phyloP scores from a whole-genome alignment of 2,329 filamentous ascomycete species.

The Claviceps maximensis region DNA sequence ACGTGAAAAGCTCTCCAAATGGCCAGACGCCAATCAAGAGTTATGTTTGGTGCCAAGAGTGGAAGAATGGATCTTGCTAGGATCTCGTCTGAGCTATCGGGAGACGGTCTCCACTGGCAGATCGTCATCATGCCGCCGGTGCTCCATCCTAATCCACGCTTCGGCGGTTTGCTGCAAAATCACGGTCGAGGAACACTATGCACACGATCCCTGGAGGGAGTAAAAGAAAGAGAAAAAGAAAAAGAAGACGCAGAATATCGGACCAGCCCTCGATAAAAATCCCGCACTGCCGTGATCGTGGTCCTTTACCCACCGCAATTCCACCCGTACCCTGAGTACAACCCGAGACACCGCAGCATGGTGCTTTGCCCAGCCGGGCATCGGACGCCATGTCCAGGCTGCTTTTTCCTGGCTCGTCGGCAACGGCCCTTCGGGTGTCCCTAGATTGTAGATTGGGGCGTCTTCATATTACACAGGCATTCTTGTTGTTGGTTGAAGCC shows the following conservation, averaged over 20 bases:
- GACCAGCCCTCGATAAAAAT: constrained; percentile 18
- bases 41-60: constrained; percentile 2
- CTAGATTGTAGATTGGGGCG: background rate
- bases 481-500: background rate
- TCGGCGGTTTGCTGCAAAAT: constrained; percentile 1
- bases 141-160: constrained; percentile 4
- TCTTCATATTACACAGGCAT: background rate
- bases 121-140: constrained; percentile 5
- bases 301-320: constrained; percentile 11
- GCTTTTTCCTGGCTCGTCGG: constrained; percentile 2
- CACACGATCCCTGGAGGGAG: constrained; percentile 14
- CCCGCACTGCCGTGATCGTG: constrained; percentile 17
- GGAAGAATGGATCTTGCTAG: constrained; percentile 8
- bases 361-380: background rate
- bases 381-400: background rate
- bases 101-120: constrained; percentile 5
- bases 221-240: background rate
- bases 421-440: background rate
- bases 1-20: background rate
- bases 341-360: constrained; percentile 3
- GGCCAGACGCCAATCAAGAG: background rate
- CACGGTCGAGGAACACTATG: constrained; percentile 9
- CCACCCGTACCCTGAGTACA: constrained; percentile 9
- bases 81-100: constrained; percentile 1
- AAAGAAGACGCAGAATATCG: background rate